phyloP scores from a whole-genome alignment of 1,139 yeast genomes.

The Casaregolazyma lundiana region DNA sequence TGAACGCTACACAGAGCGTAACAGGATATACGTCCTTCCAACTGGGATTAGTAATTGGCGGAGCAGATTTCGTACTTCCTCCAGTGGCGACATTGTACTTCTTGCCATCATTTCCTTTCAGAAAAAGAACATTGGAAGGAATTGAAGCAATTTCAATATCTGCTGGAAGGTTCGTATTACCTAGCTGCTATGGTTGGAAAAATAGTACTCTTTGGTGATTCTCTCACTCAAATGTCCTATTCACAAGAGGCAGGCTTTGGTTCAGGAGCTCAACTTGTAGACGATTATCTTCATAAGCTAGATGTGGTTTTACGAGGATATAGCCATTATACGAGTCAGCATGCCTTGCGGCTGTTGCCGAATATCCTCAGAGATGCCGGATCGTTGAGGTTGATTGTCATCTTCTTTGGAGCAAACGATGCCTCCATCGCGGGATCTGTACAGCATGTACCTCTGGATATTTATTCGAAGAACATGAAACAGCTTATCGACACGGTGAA shows the following conservation, averaged over 20 bases:
- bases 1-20: no score
- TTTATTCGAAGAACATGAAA: conserved; percentile 42
- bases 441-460: conserved; percentile 51
- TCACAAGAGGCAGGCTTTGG: conserved; percentile 1
- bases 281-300: conserved; percentile 42
- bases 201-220: conserved; percentile 59
- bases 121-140: no score
- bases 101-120: no score
- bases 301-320: conserved; percentile 57
- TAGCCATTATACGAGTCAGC: conserved; percentile 53
- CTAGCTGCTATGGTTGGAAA: conserved; percentile 27
- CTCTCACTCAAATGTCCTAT: conserved; percentile 43
- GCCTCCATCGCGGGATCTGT: conserved; percentile 39
- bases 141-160: no score
- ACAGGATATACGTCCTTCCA: no score
- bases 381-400: conserved; percentile 13
- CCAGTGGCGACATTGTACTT: no score
- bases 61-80: no score
- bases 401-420: conserved; percentile 78
- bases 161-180: no score
- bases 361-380: conserved; percentile 20
- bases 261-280: neutral
- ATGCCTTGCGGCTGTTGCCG: conserved; percentile 32
- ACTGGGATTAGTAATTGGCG: no score
- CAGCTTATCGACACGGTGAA: conserved; percentile 46